phyloP scores from a whole-genome alignment of 192 early-diverging fungal species.

The Gryganskiella cystojenkinii region DNA sequence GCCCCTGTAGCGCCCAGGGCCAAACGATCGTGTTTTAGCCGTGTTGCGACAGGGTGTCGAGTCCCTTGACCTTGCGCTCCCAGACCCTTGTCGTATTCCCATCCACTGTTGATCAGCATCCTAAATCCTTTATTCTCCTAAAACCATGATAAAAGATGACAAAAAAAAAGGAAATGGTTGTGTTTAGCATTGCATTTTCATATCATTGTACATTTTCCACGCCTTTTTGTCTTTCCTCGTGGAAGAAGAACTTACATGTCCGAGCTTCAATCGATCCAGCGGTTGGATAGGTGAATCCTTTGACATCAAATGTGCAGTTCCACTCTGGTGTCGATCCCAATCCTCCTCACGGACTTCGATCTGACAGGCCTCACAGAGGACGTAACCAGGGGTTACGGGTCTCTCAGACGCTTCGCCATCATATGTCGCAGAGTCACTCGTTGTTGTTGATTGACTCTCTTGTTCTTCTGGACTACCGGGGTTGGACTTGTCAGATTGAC shows the following conservation, averaged over 20 bases:
- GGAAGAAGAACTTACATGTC: constrained; percentile 26
- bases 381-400: constrained; percentile 3
- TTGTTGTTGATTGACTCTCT: background rate
- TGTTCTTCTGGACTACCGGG: constrained; percentile 34
- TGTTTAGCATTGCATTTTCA: background rate
- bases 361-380: constrained; percentile 37
- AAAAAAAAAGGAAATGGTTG: background rate
- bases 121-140: constrained; percentile 57
- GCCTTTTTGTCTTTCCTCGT: background rate
- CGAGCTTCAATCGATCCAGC: constrained; percentile 25
- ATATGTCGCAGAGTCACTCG: background rate
- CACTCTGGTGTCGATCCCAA: constrained; percentile 23
- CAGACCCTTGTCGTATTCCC: constrained; percentile 62
- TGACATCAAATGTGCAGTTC: constrained; percentile 40
- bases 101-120: constrained; percentile 61
- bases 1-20: constrained; percentile 50
- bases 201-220: background rate
- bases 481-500: too few species aligned
- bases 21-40: constrained; percentile 58
- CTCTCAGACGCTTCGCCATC: too few species aligned
- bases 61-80: constrained; percentile 55
- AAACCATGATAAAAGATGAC: background rate
- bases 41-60: constrained; percentile 56
- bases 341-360: constrained; percentile 35
- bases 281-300: constrained; percentile 36